Evolutionary conservation across 2,329 filamentous ascomycete genomes (phyloP), one percentile per base, ranked within the genome.

Genomic region (Colletotrichum scovillei): DNA sequence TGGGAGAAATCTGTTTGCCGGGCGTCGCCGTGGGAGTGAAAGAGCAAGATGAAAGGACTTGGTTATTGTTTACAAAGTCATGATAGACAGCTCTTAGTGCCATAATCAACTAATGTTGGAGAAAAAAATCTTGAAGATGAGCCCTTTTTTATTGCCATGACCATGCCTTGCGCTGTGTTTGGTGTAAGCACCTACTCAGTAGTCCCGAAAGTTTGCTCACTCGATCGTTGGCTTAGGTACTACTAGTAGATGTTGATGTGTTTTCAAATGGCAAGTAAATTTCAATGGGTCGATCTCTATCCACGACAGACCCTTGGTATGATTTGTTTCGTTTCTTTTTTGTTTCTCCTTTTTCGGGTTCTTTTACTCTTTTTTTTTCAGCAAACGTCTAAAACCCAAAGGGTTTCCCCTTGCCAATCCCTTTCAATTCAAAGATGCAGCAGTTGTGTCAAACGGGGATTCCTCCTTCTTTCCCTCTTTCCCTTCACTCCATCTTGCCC

Each of bases 401-500:
- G 35, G 11, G 6, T 19, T 58, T 74, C 68, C 69, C 69, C 64
- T 67, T 67, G 59, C 38, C 56, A 66, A 67, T 56, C 72, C 52
- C 58, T 63, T 69, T 58, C 46, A 59, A 72, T 28, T 53, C 49
- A 5, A 32, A 32, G 52, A 12, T 22, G 2, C 28, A 57, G 42
- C 42, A 42, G 38, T 42, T 16, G 32, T 35, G 32, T 35, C 38
- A 42, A 42, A 42, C 11, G 11, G 32, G 2, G 4, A 5, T 5
- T 12, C 32, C 32, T 35, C 32, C 5, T 35, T 12, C 32, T 35
- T 35, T 35, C 11, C 32, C 32, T 12, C 38, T 42, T 12, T 19
- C 3, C 12, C 8, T 67, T 70, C 80, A 84, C 73, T 88, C 87
- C 67, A 90, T 85, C 79, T 86, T 88, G 57, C 95, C 95, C 75